Evolutionary conservation across 345 rosid species (phyloP).

Genomic region (Salix caprea): DNA sequence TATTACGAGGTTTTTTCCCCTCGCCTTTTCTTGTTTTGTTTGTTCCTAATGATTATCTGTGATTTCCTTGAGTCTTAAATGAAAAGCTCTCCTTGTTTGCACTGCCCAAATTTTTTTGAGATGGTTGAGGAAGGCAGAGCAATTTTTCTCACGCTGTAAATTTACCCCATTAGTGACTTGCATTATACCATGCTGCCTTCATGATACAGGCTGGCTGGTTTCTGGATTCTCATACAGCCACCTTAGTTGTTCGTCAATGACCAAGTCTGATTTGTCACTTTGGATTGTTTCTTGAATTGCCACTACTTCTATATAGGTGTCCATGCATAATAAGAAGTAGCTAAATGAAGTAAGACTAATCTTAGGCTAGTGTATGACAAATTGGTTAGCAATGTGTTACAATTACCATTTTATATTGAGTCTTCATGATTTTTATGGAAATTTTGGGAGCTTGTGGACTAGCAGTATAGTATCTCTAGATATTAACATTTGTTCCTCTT

Average conservation of each 20-base stretch:
- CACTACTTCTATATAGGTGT: not conserved
- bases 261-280: not conserved
- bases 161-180: not conserved
- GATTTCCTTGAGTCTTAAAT: not conserved
- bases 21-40: not conserved
- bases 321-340: not conserved
- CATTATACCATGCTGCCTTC: not conserved
- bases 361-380: not conserved
- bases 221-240: not conserved
- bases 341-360: not conserved
- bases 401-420: not conserved
- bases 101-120: not conserved
- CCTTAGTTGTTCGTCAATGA: not conserved
- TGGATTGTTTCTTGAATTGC: not conserved
- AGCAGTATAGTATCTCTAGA: not conserved
- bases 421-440: not conserved
- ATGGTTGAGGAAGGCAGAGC: not conserved
- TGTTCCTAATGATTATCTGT: not conserved
- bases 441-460: not conserved
- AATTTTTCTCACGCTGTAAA: not conserved
- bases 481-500: not conserved
- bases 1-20: conserved; percentile 67
- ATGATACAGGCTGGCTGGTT: not conserved
- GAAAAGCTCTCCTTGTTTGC: not conserved
- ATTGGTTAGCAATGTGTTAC: not conserved